Evolutionary conservation across 768 basidiomycete species (phyloP).

Genomic region (Lactifluus subvellereus): DNA sequence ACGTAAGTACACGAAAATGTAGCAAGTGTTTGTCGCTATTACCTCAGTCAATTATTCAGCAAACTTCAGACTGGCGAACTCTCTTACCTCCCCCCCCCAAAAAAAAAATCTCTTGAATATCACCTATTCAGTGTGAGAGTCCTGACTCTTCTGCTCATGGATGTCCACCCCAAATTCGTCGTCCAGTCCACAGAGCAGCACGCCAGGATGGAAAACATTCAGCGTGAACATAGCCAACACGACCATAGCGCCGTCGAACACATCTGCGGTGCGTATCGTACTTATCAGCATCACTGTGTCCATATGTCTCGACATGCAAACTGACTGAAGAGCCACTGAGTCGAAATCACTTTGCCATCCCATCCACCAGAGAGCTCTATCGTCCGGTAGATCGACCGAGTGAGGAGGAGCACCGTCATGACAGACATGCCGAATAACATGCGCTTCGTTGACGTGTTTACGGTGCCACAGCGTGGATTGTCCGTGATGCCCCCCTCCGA

Average conservation of each 20-base stretch:
- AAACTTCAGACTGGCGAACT: too few species aligned
- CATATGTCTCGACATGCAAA: too few species aligned
- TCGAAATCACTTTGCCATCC: background rate
- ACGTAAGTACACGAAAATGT: too few species aligned
- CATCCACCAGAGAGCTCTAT: slow-evolving; percentile 17
- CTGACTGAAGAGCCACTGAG: too few species aligned
- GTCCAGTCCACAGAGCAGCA: too few species aligned
- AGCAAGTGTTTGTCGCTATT: too few species aligned
- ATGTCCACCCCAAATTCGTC: too few species aligned
- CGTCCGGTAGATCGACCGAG: slow-evolving; percentile 19
- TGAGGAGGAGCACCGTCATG: slow-evolving; percentile 20
- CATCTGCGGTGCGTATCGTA: background rate
- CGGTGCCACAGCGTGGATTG: background rate
- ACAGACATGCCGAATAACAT: slow-evolving; percentile 11
- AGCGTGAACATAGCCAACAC: slow-evolving; percentile 16
- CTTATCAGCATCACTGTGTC: slow-evolving; percentile 3
- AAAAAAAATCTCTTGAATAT: too few species aligned
- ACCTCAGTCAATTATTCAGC: too few species aligned
- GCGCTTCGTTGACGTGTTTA: background rate
- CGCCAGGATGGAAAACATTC: slow-evolving; percentile 17
- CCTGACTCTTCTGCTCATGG: too few species aligned
- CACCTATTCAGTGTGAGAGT: too few species aligned
- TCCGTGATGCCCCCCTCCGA: background rate
- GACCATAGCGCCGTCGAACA: slow-evolving; percentile 20
- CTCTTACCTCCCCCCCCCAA: too few species aligned